phyloP scores from a whole-genome alignment of 805 yeast genomes.

The Maudiozyma turicensis region DNA sequence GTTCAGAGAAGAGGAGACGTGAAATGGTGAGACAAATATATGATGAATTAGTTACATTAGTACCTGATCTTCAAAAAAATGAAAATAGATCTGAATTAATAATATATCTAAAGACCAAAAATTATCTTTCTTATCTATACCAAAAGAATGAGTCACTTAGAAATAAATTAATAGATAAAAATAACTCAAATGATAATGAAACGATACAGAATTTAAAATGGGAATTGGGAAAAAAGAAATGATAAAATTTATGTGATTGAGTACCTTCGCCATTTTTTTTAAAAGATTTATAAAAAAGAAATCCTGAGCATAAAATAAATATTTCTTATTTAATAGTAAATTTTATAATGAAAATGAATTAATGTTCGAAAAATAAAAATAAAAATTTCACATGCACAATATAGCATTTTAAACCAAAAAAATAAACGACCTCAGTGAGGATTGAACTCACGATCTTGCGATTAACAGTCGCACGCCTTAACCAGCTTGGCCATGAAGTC shows the following conservation, averaged over 20 bases:
- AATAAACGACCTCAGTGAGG: constrained; percentile 44
- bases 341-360: too few relatives aligned
- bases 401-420: not conserved
- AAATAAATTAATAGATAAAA: not conserved
- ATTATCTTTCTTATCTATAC: constrained; percentile 43
- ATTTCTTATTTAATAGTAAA: too few relatives aligned
- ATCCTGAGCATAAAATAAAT: too few relatives aligned
- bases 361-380: not conserved
- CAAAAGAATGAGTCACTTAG: constrained; percentile 38
- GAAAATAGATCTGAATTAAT: constrained; percentile 77
- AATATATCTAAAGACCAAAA: constrained; percentile 56
- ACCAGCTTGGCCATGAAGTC: constrained; percentile 52
- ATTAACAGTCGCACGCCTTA: constrained; percentile 57
- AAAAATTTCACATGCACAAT: not conserved
- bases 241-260: not conserved
- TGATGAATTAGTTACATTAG: constrained; percentile 60
- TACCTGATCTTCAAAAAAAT: constrained; percentile 58
- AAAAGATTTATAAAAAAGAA: not conserved
- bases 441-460: constrained; percentile 56
- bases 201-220: not conserved
- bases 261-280: not conserved
- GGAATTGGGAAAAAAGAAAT: not conserved
- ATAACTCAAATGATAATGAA: not conserved
- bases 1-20: constrained; percentile 79
- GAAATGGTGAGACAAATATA: constrained; percentile 78